Base-by-base conservation (phyloP, 2,329 filamentous ascomycete genomes). In the Microcyclospora tardicrescens region DNA sequence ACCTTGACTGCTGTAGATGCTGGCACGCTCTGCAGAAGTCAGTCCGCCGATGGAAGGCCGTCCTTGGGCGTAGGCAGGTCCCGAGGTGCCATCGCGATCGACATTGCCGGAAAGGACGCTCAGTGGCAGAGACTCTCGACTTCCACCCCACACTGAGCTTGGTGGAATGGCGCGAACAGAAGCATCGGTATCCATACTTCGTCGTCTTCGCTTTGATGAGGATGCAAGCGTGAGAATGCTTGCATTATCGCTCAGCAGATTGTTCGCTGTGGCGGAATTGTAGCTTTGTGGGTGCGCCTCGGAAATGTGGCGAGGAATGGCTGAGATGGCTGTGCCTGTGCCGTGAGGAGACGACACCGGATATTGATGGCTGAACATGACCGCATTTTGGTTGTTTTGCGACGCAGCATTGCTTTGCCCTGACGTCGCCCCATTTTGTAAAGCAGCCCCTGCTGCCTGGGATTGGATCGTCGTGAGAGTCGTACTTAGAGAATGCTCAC, bases 391-490 rank as follows among this genome's bases (percentile, higher is more conserved):
- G 36, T 51, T 49, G 33, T 45, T 52, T 10, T 59, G 57, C 33
- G 32, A 39, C n/a, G 36, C 38, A 31, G 57, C 61, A 39, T 62
- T 62, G 27, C 33, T 35, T 33, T 32, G 42, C 30, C 50, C 43
- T 11, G 61, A 64, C 48, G 58, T 65, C 41, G 64, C 38, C 32
- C 36, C 43, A 32, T 44, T 45, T 55, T 61, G 58, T 31, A 65
- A 52, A 2, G 59, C 54, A 14, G 68, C 69, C 38, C 73, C 75
- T 4, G 76, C 74, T 3, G 75, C 73, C 44, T 76, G 68, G 1
- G 84, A 89, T 53, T 89, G 84, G 42, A 93, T 86, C 0, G 84
- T 93, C 0, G 84, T 91, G 39, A 93, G 67, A 1, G 84, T 91
- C 0, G 84, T 91, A 1, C 84, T 84, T 38, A 93, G 67, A 2